Evolutionary conservation across 805 yeast species (phyloP).

Genomic region (Sugiyamaella smithiae): DNA sequence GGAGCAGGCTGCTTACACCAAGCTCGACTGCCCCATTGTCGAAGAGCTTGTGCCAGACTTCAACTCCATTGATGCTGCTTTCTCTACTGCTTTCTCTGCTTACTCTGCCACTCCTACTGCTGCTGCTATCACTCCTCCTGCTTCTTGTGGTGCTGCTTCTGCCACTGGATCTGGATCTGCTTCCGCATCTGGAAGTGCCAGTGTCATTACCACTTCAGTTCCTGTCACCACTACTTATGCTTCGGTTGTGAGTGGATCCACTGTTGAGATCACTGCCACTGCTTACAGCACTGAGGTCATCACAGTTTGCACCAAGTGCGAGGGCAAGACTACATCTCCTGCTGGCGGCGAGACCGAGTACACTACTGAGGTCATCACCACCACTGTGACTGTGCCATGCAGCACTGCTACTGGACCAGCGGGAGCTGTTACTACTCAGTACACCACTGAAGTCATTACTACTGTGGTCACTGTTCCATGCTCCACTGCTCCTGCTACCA

Average conservation of each 20-base stretch:
- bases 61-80: conserved; percentile 12
- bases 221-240: conserved; percentile 6
- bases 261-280: conserved; percentile 6
- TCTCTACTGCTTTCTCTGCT: conserved; percentile 13
- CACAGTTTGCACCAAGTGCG: conserved; percentile 14
- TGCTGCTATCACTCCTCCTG: conserved; percentile 6
- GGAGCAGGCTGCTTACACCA: conserved; percentile 3
- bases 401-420: neutral
- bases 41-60: conserved; percentile 18
- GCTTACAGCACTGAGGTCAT: conserved; percentile 9
- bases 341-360: neutral
- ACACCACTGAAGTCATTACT: conserved; percentile 7
- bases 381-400: conserved; percentile 4
- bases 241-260: conserved; percentile 2
- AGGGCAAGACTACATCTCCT: neutral
- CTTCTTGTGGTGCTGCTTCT: conserved; percentile 8
- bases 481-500: conserved; percentile 4
- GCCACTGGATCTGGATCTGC: neutral
- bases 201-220: conserved; percentile 7
- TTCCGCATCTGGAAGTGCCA: neutral
- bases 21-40: conserved; percentile 6
- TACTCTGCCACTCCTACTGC: conserved; percentile 10
- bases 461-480: conserved; percentile 11
- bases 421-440: neutral
- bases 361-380: neutral